phyloP scores from a whole-genome alignment of 75 land plant genomes.

The Pseudotsuga menziesii region DNA sequence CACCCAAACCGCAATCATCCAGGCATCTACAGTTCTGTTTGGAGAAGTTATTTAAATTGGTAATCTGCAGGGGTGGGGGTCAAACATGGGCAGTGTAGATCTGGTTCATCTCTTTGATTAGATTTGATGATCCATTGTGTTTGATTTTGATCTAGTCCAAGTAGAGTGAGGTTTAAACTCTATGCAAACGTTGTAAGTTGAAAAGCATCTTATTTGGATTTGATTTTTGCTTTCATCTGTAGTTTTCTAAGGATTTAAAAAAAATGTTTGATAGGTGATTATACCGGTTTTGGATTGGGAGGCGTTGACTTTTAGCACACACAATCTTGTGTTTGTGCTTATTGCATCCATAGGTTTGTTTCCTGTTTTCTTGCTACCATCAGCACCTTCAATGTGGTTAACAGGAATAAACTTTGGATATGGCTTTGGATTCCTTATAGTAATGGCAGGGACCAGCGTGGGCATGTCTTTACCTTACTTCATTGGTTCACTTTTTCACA shows the following conservation, averaged over 20 bases:
- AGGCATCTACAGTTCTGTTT: too few relatives aligned
- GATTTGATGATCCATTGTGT: background rate
- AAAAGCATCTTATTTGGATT: background rate
- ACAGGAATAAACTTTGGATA: slow-evolving; percentile 93
- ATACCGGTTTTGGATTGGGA: slow-evolving; percentile 86
- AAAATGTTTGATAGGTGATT: slow-evolving; percentile 44
- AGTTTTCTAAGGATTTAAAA: background rate
- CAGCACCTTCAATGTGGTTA: slow-evolving; percentile 89
- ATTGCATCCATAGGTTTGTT: slow-evolving; percentile 66
- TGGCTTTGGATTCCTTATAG: slow-evolving; percentile 72
- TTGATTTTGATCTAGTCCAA: background rate
- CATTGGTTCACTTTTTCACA: slow-evolving; percentile 69
- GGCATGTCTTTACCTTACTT: slow-evolving; percentile 83
- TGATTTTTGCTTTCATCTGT: background rate
- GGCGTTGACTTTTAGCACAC: slow-evolving; percentile 45
- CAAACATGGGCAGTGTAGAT: background rate
- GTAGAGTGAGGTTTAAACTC: background rate
- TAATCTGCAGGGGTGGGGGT: background rate
- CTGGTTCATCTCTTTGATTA: background rate
- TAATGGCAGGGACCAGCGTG: slow-evolving; percentile 57
- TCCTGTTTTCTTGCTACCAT: slow-evolving; percentile 71
- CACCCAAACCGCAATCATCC: too few relatives aligned
- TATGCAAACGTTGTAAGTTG: background rate
- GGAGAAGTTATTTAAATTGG: too few relatives aligned
- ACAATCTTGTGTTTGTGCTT: slow-evolving; percentile 59